Percentiles rank a stretch among this genome's conserved stretches.
phyloP scores from a whole-genome alignment of 2,329 filamentous ascomycete species.

The Verticillium nonalfalfae region DNA sequence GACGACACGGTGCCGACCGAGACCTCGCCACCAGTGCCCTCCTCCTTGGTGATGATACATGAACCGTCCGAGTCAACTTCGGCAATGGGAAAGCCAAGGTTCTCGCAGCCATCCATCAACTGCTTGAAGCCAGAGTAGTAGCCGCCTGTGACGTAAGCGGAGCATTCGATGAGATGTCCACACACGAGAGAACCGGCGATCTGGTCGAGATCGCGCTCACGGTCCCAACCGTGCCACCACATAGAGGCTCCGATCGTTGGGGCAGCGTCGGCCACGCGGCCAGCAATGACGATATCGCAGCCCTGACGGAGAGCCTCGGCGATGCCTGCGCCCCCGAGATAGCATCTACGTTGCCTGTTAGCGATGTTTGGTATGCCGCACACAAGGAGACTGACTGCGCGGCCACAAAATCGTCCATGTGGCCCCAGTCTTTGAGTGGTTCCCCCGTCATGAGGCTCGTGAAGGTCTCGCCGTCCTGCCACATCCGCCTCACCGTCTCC shows the following conservation, averaged over 20 bases:
- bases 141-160: slow-evolving; percentile 43
- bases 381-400: not conserved
- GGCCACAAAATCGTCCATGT: slow-evolving; percentile 9
- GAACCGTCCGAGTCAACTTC: slow-evolving; percentile 37
- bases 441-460: slow-evolving; percentile 17
- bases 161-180: slow-evolving; percentile 48
- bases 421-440: slow-evolving; percentile 15
- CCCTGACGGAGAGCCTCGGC: slow-evolving; percentile 15
- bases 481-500: slow-evolving; percentile 13
- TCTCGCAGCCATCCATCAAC: slow-evolving; percentile 30
- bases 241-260: slow-evolving; percentile 50
- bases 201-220: slow-evolving; percentile 38
- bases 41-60: slow-evolving; percentile 18
- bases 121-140: slow-evolving; percentile 46
- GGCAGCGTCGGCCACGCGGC: slow-evolving; percentile 39
- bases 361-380: not conserved
- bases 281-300: slow-evolving; percentile 42
- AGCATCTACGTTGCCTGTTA: slow-evolving; percentile 6
- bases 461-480: slow-evolving; percentile 15
- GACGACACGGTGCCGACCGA: slow-evolving; percentile 17
- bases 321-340: slow-evolving; percentile 12
- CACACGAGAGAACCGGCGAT: slow-evolving; percentile 44
- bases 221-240: slow-evolving; percentile 48
- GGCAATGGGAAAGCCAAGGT: slow-evolving; percentile 40
- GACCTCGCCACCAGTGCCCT: slow-evolving; percentile 16